Conservation (phyloP, 176 grass and related monocot genomes). For the Saccharum spontaneum region DNA sequence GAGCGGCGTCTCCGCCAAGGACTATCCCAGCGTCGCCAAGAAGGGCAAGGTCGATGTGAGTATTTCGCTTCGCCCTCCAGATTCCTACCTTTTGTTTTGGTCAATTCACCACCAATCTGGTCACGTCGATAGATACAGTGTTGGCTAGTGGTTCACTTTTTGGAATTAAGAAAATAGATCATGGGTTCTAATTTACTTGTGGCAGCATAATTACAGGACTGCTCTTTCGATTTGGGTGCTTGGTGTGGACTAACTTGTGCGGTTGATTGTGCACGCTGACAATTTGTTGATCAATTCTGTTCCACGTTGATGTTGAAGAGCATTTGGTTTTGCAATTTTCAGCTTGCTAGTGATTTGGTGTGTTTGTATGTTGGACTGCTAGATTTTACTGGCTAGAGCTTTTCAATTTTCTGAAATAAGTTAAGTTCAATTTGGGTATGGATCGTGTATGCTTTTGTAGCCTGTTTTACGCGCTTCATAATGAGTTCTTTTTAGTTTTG, state of each 20-base stretch:
- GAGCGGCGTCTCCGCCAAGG: conserved; percentile 78
- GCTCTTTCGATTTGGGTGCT: background rate
- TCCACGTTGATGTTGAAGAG: background rate
- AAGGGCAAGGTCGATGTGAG: conserved; percentile 95
- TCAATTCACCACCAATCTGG: background rate
- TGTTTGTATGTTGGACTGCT: background rate
- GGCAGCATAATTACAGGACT: background rate
- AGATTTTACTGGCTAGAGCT: background rate
- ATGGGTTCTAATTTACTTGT: background rate
- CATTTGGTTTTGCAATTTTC: background rate
- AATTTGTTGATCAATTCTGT: background rate
- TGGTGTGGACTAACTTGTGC: background rate
- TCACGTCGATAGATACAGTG: background rate
- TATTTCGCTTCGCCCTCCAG: background rate
- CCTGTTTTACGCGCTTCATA: background rate
- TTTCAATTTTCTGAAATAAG: background rate
- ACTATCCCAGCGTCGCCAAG: conserved; percentile 92
- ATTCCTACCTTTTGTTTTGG: conserved; percentile 4
- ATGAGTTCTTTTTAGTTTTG: background rate
- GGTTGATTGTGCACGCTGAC: background rate
- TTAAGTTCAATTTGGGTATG: background rate
- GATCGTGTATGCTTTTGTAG: background rate
- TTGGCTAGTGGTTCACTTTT: background rate
- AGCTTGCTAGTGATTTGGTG: background rate
- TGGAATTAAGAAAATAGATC: conserved; percentile 2